These are phyloP conservation scores for Rubia balearica DNA, from an alignment of 305 asterid species.

Conservation along the genomic window DNA sequence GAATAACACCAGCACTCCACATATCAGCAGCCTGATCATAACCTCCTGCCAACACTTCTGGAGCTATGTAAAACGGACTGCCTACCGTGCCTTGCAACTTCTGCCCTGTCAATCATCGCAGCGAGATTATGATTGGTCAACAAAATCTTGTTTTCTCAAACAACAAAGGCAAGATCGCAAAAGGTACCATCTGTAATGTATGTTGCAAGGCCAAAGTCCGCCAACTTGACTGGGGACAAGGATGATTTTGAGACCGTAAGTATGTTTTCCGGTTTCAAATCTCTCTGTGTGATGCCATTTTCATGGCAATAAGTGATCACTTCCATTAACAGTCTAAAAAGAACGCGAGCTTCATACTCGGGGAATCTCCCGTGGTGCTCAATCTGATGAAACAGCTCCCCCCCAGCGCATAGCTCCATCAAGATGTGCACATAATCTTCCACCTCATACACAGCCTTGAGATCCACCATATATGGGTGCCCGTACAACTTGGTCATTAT, in stretches of 20 bases:
- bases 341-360: slow-evolving; percentile 33
- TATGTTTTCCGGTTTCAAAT: slow-evolving; percentile 58
- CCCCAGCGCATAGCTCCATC: slow-evolving; percentile 66
- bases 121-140: not conserved
- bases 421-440: slow-evolving; percentile 49
- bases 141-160: not conserved
- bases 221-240: slow-evolving; percentile 45
- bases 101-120: slow-evolving; percentile 30
- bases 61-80: slow-evolving; percentile 59
- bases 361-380: slow-evolving; percentile 45
- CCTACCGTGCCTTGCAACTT: slow-evolving; percentile 50
- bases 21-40: slow-evolving; percentile 55
- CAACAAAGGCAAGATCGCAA: slow-evolving; percentile 3
- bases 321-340: slow-evolving; percentile 48
- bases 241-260: slow-evolving; percentile 37
- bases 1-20: slow-evolving; percentile 71
- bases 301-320: slow-evolving; percentile 49
- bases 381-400: slow-evolving; percentile 51
- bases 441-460: slow-evolving; percentile 58
- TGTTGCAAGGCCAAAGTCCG: slow-evolving; percentile 64
- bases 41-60: slow-evolving; percentile 50
- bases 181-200: slow-evolving; percentile 37
- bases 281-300: slow-evolving; percentile 47
- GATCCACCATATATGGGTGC: slow-evolving; percentile 51
- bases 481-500: slow-evolving; percentile 45